Evolutionary conservation across 768 basidiomycete genomes (phyloP).

Genomic region (Boletus vinaceobasis): DNA sequence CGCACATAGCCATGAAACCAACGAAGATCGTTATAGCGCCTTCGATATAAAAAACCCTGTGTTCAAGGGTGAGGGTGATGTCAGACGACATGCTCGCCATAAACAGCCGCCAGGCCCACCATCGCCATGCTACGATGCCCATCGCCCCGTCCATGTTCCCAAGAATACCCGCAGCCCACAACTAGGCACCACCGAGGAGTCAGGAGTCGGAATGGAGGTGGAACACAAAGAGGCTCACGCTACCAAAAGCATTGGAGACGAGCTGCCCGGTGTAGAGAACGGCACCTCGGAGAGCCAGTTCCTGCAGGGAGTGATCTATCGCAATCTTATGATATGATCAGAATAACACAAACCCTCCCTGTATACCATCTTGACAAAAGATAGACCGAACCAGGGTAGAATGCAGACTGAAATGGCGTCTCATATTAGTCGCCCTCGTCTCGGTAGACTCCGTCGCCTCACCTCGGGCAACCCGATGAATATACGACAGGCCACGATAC

Average conservation of each 20-base stretch:
- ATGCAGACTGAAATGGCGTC: constrained; percentile 42
- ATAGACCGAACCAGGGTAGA: constrained; percentile 56
- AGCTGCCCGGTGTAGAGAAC: constrained; percentile 57
- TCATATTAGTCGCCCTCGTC: background rate
- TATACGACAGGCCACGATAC: constrained; percentile 55
- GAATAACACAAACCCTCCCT: constrained; percentile 9
- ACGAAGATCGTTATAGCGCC: constrained; percentile 61
- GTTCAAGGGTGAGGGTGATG: background rate
- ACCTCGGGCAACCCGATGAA: constrained; percentile 65
- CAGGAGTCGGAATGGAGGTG: background rate
- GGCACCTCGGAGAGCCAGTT: constrained; percentile 61
- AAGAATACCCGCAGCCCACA: constrained; percentile 73
- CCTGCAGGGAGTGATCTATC: constrained; percentile 31
- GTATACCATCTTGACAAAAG: constrained; percentile 29
- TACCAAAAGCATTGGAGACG: constrained; percentile 64
- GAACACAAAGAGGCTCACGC: constrained; percentile 36
- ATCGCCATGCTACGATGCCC: constrained; percentile 71
- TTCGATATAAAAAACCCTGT: constrained; percentile 71
- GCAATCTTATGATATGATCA: background rate
- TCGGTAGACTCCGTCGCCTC: background rate
- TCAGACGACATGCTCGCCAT: background rate
- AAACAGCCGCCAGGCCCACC: constrained; percentile 33
- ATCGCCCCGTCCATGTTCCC: constrained; percentile 62
- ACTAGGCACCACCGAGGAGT: constrained; percentile 28
- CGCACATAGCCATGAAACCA: constrained; percentile 52